These are phyloP conservation scores for Phytophthora constricta DNA, from an alignment of 352 stramenopile species.

Conservation along the genomic window DNA sequence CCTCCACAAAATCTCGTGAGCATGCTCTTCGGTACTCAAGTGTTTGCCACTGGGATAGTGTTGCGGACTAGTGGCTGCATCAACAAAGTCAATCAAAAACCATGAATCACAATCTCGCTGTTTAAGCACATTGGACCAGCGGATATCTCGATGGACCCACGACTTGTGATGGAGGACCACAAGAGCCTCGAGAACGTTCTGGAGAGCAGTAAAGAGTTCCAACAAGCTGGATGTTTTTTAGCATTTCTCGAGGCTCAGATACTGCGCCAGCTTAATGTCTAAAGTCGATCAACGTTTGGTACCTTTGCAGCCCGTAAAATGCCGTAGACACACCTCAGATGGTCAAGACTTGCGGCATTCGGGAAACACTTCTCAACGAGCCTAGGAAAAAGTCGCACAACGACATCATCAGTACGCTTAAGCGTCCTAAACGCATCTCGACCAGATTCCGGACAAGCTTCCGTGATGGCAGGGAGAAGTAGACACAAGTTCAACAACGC, in stretches of 20 bases:
- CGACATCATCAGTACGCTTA: slow-evolving; percentile 6
- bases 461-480: slow-evolving; percentile 25
- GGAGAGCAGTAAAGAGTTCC: slow-evolving; percentile 14
- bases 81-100: slow-evolving; percentile 22
- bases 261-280: background rate
- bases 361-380: slow-evolving; percentile 19
- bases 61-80: slow-evolving; percentile 19
- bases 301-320: slow-evolving; percentile 13
- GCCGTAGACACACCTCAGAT: slow-evolving; percentile 11
- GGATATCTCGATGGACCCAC: slow-evolving; percentile 27
- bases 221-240: slow-evolving; percentile 11
- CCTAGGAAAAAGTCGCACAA: slow-evolving; percentile 13
- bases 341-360: slow-evolving; percentile 9
- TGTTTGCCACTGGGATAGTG: slow-evolving; percentile 14
- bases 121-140: slow-evolving; percentile 18
- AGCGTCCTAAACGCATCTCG: slow-evolving; percentile 14
- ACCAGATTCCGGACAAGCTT: slow-evolving; percentile 12
- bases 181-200: slow-evolving; percentile 22
- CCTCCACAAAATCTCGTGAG: slow-evolving; percentile 22
- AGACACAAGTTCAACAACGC: slow-evolving; percentile 28
- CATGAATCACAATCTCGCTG: slow-evolving; percentile 4
- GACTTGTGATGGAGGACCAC: slow-evolving; percentile 5
- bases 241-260: slow-evolving; percentile 20
- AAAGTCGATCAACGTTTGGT: slow-evolving; percentile 21
- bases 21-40: slow-evolving; percentile 26